Percentiles rank a stretch among this genome's conserved stretches.
Conservation (phyloP, 257 asterid species). For the Coffea eugenioides region DNA sequence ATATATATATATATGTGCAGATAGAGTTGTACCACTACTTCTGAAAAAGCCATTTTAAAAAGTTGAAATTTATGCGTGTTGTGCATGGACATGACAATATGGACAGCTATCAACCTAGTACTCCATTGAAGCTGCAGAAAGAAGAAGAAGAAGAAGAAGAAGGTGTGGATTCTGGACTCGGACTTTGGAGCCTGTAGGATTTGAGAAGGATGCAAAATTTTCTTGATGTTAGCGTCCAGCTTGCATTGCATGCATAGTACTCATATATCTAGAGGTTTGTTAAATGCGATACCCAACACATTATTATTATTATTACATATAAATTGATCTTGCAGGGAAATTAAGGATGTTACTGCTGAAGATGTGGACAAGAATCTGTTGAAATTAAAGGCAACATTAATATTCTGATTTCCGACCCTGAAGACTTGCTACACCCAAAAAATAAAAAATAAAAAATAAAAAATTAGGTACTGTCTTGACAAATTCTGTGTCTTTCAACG, state of each 20-base stretch:
- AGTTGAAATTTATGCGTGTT: neutral
- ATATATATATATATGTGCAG: neutral
- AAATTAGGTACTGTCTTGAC: no score
- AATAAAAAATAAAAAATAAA: no score
- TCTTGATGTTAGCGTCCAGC: slow-evolving; percentile 21
- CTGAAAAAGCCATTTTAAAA: neutral
- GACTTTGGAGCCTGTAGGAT: no score
- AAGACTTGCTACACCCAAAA: neutral
- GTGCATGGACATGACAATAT: slow-evolving; percentile 10
- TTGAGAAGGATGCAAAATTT: neutral
- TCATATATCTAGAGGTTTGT: neutral
- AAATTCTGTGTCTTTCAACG: no score
- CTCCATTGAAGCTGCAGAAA: neutral
- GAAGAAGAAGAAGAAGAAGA: neutral
- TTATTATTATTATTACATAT: neutral
- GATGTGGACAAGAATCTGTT: neutral
- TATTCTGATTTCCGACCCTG: neutral
- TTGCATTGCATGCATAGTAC: slow-evolving; percentile 4
- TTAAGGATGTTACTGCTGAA: slow-evolving; percentile 2
- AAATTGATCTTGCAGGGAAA: slow-evolving; percentile 10
- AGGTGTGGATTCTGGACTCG: no score
- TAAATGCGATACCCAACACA: neutral
- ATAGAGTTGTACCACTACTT: neutral
- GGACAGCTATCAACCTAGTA: slow-evolving; percentile 7
- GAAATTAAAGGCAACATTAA: neutral